A percentile compares a stretch with the other conserved stretches of the same genome.
Evolutionary conservation across 306 rosid genomes (phyloP).

Genomic region (Herpetospermum pedunculosum): DNA sequence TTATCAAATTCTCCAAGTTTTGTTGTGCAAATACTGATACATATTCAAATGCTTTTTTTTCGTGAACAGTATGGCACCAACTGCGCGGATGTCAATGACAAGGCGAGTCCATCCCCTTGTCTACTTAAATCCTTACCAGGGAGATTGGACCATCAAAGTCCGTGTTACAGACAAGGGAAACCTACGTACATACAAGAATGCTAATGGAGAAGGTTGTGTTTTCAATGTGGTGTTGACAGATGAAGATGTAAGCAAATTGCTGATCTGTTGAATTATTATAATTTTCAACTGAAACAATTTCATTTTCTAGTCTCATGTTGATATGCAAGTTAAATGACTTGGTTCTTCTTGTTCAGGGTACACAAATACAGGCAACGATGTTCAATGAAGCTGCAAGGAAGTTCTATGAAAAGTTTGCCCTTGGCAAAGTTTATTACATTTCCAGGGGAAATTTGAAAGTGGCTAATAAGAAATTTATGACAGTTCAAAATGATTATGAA

Average conservation of each 20-base stretch:
- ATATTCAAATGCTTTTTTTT: not conserved
- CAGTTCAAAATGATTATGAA: conserved; percentile 86
- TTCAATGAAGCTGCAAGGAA: conserved; percentile 84
- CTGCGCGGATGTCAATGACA: conserved; percentile 82
- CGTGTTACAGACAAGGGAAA: conserved; percentile 82
- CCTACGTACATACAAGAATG: conserved; percentile 74
- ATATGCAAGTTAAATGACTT: not conserved
- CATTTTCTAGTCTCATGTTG: not conserved
- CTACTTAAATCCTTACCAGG: conserved; percentile 85
- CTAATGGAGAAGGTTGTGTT: conserved; percentile 90
- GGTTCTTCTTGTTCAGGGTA: conserved; percentile 44
- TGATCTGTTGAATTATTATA: not conserved
- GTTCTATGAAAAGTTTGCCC: conserved; percentile 60
- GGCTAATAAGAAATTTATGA: conserved; percentile 84
- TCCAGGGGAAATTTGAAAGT: conserved; percentile 71
- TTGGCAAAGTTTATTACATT: conserved; percentile 83
- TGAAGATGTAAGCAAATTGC: conserved; percentile 55
- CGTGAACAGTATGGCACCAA: conserved; percentile 48
- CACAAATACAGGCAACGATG: conserved; percentile 97
- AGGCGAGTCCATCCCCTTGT: conserved; percentile 84
- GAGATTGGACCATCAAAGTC: conserved; percentile 83
- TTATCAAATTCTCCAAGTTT: not conserved
- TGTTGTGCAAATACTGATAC: not conserved
- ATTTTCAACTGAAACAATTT: not conserved
- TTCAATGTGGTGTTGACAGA: conserved; percentile 92